phyloP scores from a whole-genome alignment of 345 rosid species.

The Murraya paniculata region DNA sequence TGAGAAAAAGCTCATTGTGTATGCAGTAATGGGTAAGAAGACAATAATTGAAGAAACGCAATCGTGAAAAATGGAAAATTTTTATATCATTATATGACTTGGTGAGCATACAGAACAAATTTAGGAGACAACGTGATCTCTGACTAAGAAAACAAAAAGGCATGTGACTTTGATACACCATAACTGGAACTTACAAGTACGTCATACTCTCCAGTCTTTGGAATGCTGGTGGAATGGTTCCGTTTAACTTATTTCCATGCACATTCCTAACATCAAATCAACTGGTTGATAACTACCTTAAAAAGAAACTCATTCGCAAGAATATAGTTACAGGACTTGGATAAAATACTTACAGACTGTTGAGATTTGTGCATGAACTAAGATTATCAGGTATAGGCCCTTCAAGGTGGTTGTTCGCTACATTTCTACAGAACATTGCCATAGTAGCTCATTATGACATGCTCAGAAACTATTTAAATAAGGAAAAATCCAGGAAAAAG shows the following conservation, averaged over 20 bases:
- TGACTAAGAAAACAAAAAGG: background rate
- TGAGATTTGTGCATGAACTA: constrained; percentile 86
- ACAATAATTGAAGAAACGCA: background rate
- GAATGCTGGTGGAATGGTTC: constrained; percentile 72
- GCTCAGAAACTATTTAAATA: background rate
- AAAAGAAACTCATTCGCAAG: background rate
- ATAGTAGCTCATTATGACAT: background rate
- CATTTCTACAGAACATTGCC: constrained; percentile 50
- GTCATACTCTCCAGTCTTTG: constrained; percentile 92
- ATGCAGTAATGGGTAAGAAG: background rate
- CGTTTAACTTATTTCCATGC: constrained; percentile 78
- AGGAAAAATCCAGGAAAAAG: background rate
- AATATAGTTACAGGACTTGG: background rate
- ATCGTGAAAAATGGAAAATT: background rate
- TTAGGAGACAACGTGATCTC: background rate
- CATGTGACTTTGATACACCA: background rate
- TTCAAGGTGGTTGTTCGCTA: constrained; percentile 76
- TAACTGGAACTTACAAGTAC: constrained; percentile 61
- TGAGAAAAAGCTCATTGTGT: too few relatives aligned
- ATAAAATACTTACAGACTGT: constrained; percentile 64
- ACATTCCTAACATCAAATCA: constrained; percentile 56
- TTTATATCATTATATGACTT: background rate
- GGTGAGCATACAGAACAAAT: background rate
- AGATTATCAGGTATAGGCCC: constrained; percentile 87
- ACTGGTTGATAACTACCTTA: constrained; percentile 3